A percentile compares a stretch with the other conserved stretches of the same genome.
phyloP scores from a whole-genome alignment of 2,329 filamentous ascomycete genomes.

The Epichloe gansuensis region DNA sequence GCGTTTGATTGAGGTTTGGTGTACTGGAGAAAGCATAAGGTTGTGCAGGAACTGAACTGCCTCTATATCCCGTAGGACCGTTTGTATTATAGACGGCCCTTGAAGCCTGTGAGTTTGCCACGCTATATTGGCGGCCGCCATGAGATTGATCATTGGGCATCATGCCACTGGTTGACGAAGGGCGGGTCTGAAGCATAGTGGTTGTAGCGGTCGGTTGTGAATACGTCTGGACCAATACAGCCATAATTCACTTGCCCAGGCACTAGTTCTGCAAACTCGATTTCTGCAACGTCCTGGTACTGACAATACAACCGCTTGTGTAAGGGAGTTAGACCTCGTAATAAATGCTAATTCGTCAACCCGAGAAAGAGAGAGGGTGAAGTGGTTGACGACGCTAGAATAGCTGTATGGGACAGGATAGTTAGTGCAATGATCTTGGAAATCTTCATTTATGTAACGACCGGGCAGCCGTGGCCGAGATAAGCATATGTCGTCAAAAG shows the following conservation, averaged over 20 bases:
- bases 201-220: constrained; percentile 62
- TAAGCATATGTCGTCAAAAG: neutral
- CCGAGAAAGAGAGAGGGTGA: neutral
- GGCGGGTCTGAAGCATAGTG: constrained; percentile 65
- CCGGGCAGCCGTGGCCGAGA: no score
- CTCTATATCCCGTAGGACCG: constrained; percentile 39
- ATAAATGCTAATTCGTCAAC: neutral
- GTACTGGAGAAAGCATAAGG: constrained; percentile 66
- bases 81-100: constrained; percentile 17
- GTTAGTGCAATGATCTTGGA: neutral
- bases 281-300: neutral
- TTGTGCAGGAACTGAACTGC: constrained; percentile 49
- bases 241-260: constrained; percentile 45
- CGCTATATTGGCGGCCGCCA: constrained; percentile 37
- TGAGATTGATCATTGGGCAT: constrained; percentile 41
- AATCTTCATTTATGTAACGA: neutral
- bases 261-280: neutral
- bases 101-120: constrained; percentile 21
- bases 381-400: neutral
- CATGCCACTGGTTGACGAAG: constrained; percentile 38
- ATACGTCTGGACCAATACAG: constrained; percentile 72
- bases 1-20: constrained; percentile 47
- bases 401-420: neutral
- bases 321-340: neutral
- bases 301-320: neutral